Conservation (phyloP, 257 asterid genomes). For the Solanum etuberosum region DNA sequence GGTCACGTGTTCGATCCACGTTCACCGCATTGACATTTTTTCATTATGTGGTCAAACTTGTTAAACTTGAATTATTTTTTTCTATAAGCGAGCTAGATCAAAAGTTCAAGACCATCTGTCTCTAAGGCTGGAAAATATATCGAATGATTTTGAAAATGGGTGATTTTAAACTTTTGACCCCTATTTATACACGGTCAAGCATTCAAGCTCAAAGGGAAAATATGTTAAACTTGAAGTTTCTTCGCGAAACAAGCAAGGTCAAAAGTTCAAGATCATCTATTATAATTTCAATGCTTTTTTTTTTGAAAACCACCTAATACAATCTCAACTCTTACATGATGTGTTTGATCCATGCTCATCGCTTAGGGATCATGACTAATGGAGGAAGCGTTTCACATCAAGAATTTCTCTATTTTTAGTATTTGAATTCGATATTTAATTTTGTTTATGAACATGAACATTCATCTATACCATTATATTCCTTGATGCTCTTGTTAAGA, state of each 20-base stretch:
- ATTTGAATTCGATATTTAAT: background rate
- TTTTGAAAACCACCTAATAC: background rate
- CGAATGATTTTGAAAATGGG: no score
- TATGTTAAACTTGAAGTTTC: background rate
- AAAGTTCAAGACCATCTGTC: background rate
- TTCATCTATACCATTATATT: background rate
- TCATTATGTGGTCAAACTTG: background rate
- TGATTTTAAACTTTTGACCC: background rate
- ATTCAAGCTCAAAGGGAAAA: background rate
- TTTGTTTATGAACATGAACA: background rate
- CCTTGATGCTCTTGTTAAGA: background rate
- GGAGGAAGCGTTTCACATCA: background rate
- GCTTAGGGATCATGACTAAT: background rate
- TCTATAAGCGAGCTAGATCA: background rate
- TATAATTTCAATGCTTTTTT: background rate
- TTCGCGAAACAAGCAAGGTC: background rate
- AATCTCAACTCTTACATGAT: background rate
- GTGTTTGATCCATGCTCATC: background rate
- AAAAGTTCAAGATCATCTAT: background rate
- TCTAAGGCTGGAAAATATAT: background rate
- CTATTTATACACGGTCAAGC: background rate
- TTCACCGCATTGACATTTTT: slow-evolving; percentile 33
- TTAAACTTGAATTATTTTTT: background rate
- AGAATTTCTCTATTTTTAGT: background rate
- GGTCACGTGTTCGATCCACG: slow-evolving; percentile 99